Conservation (phyloP, 78 protist species). For the Polysphondylium violaceum region DNA sequence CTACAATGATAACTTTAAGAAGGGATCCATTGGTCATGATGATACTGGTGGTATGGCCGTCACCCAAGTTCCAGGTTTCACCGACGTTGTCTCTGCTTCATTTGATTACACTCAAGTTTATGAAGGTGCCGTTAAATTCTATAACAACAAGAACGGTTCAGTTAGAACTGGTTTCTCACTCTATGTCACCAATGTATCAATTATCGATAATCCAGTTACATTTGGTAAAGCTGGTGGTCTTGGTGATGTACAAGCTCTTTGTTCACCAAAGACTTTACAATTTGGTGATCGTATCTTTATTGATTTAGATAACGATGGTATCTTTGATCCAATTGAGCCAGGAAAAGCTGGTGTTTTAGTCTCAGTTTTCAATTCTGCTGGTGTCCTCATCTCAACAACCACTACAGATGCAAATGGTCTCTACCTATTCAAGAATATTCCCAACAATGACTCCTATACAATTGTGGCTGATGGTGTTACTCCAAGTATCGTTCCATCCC, state of each 20-base stretch:
- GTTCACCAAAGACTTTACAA: conserved; percentile 29
- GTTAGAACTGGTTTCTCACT: background rate
- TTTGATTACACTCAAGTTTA: conserved; percentile 20
- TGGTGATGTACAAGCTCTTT: conserved; percentile 48
- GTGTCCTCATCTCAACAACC: background rate
- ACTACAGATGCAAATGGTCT: conserved; percentile 34
- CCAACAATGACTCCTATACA: background rate
- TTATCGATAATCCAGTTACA: conserved; percentile 5
- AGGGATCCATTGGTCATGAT: conserved; percentile 33
- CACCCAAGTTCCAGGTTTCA: conserved; percentile 44
- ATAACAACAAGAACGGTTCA: conserved; percentile 31
- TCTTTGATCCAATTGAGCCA: conserved; percentile 40
- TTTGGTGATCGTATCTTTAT: conserved; percentile 47
- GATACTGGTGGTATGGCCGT: conserved; percentile 49
- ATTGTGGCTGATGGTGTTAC: background rate
- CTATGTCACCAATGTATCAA: conserved; percentile 4
- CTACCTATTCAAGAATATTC: conserved; percentile 27
- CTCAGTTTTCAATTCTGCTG: background rate
- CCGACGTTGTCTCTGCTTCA: conserved; percentile 22
- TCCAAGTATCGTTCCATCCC: conserved; percentile 2
- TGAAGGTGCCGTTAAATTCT: conserved; percentile 61
- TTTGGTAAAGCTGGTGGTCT: conserved; percentile 63
- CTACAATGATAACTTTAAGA: conserved; percentile 54
- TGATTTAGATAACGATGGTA: conserved; percentile 48
- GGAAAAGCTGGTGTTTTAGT: conserved; percentile 22